A percentile compares a stretch with the other conserved stretches of the same genome.
Evolutionary conservation across 441 rosid species (phyloP).

Genomic region (Codiaeum variegatum): DNA sequence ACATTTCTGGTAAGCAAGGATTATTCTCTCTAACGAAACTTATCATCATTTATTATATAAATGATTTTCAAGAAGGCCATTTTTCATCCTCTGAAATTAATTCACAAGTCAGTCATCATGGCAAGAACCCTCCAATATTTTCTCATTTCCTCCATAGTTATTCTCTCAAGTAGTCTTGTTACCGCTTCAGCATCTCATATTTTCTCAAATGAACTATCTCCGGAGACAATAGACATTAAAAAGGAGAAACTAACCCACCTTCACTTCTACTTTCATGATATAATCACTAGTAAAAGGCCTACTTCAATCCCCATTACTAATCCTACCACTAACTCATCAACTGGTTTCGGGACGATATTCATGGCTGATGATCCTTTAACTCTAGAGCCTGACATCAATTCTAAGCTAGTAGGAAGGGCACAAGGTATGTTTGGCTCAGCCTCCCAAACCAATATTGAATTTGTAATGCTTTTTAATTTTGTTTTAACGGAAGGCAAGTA

Average conservation of each 20-base stretch:
- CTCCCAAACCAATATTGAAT: constrained; percentile 25
- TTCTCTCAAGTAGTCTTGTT: not conserved
- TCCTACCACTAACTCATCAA: constrained; percentile 18
- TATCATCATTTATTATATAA: too few species aligned
- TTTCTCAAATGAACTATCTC: not conserved
- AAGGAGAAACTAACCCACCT: not conserved
- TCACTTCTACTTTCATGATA: constrained; percentile 20
- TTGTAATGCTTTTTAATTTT: constrained; percentile 38
- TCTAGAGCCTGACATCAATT: constrained; percentile 26
- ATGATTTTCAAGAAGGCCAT: not conserved
- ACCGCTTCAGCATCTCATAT: not conserved
- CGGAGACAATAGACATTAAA: not conserved
- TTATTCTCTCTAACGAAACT: too few species aligned
- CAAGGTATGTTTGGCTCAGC: constrained; percentile 42
- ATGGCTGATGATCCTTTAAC: constrained; percentile 45
- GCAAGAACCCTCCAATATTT: not conserved
- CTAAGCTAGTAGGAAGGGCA: constrained; percentile 39
- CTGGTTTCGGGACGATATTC: constrained; percentile 27
- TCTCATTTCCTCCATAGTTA: not conserved
- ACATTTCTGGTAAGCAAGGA: too few species aligned
- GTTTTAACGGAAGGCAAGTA: constrained; percentile 38
- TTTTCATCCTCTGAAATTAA: not conserved
- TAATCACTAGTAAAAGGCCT: constrained; percentile 28
- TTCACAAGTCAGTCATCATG: not conserved
- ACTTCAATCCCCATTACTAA: constrained; percentile 28